phyloP scores from a whole-genome alignment of 257 asterid genomes.

The Striga asiatica region DNA sequence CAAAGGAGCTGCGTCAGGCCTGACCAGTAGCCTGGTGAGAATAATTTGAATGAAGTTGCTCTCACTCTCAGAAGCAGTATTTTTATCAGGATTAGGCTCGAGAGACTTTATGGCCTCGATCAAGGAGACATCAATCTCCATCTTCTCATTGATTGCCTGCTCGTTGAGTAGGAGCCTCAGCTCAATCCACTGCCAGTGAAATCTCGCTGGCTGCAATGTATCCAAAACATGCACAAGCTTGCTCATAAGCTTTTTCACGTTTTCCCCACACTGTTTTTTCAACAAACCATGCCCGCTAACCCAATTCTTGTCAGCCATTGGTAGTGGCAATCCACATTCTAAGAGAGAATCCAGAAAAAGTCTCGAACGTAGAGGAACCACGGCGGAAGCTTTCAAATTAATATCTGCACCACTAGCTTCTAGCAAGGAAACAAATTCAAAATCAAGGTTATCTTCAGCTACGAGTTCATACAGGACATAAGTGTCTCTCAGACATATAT shows the following conservation, averaged over 20 bases:
- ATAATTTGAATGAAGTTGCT: slow-evolving; percentile 76
- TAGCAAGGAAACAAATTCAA: slow-evolving; percentile 68
- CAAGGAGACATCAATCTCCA: slow-evolving; percentile 63
- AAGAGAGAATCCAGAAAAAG: slow-evolving; percentile 76
- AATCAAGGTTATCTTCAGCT: slow-evolving; percentile 63
- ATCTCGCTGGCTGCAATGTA: slow-evolving; percentile 90
- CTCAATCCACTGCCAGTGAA: slow-evolving; percentile 99
- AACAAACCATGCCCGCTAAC: slow-evolving; percentile 40
- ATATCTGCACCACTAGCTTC: slow-evolving; percentile 55
- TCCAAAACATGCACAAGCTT: slow-evolving; percentile 76
- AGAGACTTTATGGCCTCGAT: slow-evolving; percentile 71
- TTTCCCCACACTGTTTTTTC: slow-evolving; percentile 53
- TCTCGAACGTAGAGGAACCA: slow-evolving; percentile 93
- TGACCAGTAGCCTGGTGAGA: slow-evolving; percentile 80
- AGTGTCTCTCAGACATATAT: slow-evolving; percentile 80
- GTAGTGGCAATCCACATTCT: slow-evolving; percentile 68
- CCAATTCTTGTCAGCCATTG: no score
- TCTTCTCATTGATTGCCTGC: slow-evolving; percentile 76
- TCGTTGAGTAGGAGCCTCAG: slow-evolving; percentile 89
- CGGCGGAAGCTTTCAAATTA: slow-evolving; percentile 57
- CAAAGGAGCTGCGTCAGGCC: slow-evolving; percentile 97
- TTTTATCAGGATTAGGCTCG: slow-evolving; percentile 63
- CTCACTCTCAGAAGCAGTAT: slow-evolving; percentile 71
- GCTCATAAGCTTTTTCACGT: slow-evolving; percentile 52
- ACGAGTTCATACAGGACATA: slow-evolving; percentile 61